phyloP scores from a whole-genome alignment of 495 filamentous ascomycete species.

The Podospora pseudopauciseta region DNA sequence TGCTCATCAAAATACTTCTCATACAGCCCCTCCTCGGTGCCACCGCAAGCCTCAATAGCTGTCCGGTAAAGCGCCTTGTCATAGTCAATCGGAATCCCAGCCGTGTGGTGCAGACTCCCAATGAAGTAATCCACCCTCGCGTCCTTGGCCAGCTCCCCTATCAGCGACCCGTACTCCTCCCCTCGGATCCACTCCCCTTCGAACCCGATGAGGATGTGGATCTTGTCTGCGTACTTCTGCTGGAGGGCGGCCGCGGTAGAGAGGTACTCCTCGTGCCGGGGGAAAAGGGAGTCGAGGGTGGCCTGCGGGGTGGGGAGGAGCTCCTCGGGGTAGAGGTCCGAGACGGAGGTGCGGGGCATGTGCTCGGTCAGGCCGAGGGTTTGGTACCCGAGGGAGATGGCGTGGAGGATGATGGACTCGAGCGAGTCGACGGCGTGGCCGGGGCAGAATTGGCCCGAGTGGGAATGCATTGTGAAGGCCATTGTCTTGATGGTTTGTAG shows the following conservation, averaged over 20 bases:
- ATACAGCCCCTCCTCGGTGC: slow-evolving; percentile 67
- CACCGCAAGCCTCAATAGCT: slow-evolving; percentile 15
- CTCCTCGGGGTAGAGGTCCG: slow-evolving; percentile 92
- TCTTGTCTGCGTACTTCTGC: slow-evolving; percentile 61
- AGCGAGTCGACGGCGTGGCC: slow-evolving; percentile 80
- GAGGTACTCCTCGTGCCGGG: slow-evolving; percentile 69
- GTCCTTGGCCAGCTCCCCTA: slow-evolving; percentile 55
- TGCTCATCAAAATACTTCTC: slow-evolving; percentile 85
- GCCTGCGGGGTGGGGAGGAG: slow-evolving; percentile 33
- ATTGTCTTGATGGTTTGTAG: slow-evolving; percentile 43
- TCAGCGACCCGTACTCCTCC: slow-evolving; percentile 50
- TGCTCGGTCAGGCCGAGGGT: slow-evolving; percentile 93
- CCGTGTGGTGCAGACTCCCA: slow-evolving; percentile 86
- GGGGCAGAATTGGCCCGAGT: slow-evolving; percentile 95
- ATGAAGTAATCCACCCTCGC: slow-evolving; percentile 80
- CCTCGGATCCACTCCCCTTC: slow-evolving; percentile 88
- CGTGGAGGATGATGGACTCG: slow-evolving; percentile 76
- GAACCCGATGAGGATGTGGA: slow-evolving; percentile 83
- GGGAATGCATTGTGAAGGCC: slow-evolving; percentile 98
- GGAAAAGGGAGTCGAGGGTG: slow-evolving; percentile 39
- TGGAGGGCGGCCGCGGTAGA: slow-evolving; percentile 69
- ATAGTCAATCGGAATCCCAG: slow-evolving; percentile 85
- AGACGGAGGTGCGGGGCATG: slow-evolving; percentile 70
- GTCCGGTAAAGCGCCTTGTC: slow-evolving; percentile 58
- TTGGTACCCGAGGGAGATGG: slow-evolving; percentile 73